Evolutionary conservation across 805 yeast species (phyloP).

Genomic region (Saturnispora gosingensis): DNA sequence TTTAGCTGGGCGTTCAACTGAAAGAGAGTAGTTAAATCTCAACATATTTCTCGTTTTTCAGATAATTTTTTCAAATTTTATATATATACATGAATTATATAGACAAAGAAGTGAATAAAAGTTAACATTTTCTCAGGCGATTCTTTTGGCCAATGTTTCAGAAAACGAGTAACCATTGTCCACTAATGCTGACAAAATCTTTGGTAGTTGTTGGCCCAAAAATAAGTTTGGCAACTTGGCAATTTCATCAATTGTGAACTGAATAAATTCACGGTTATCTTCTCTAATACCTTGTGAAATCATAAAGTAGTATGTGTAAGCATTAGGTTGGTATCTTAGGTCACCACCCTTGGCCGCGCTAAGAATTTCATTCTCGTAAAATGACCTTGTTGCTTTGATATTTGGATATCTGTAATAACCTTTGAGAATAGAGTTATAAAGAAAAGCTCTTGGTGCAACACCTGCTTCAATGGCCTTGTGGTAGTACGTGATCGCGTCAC

Average conservation of each 20-base stretch:
- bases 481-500: constrained; percentile 35
- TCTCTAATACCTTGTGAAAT: constrained; percentile 30
- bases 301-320: constrained; percentile 41
- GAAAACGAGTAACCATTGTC: constrained; percentile 18
- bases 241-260: constrained; percentile 33
- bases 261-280: constrained; percentile 27
- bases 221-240: constrained; percentile 21
- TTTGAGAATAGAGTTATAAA: constrained; percentile 39
- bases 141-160: not conserved
- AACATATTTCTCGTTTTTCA: not conserved
- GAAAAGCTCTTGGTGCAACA: constrained; percentile 29
- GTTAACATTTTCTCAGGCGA: not conserved
- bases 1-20: not conserved
- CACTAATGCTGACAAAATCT: constrained; percentile 20
- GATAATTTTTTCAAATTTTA: not conserved
- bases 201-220: constrained; percentile 35
- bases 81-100: constrained; percentile 4
- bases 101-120: not conserved
- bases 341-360: constrained; percentile 11
- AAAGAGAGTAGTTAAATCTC: not conserved
- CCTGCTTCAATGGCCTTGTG: constrained; percentile 27
- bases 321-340: constrained; percentile 32
- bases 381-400: constrained; percentile 31
- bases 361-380: constrained; percentile 29
- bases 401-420: constrained; percentile 35